These are phyloP conservation scores for Sclerotinia trifoliorum DNA, from an alignment of 2,329 filamentous ascomycete genomes.

Conservation along the genomic window DNA sequence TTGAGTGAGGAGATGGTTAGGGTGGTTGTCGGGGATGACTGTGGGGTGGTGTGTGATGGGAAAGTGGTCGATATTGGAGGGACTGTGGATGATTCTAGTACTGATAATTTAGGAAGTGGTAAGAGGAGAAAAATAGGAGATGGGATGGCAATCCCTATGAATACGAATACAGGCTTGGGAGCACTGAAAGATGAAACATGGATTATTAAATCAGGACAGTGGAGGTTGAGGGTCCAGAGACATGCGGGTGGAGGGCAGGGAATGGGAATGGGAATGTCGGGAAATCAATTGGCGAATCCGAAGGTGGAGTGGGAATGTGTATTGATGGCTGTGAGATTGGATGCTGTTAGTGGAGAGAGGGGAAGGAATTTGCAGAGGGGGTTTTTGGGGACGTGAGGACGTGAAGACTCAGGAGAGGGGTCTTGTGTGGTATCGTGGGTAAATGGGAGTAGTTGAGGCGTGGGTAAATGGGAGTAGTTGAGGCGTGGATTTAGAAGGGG, in stretches of 20 bases:
- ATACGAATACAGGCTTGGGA: not conserved
- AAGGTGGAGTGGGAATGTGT: conserved; percentile 65
- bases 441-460: no score
- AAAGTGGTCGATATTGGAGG: conserved; percentile 33
- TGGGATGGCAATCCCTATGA: not conserved
- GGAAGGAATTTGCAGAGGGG: conserved; percentile 62
- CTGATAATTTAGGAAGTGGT: conserved; percentile 11
- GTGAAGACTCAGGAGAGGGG: no score
- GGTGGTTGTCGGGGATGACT: conserved; percentile 59
- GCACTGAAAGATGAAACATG: conserved; percentile 44
- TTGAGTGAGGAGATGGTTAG: conserved; percentile 69
- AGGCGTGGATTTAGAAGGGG: no score
- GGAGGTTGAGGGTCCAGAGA: conserved; percentile 65
- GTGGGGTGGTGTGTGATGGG: conserved; percentile 60
- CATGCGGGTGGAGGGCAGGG: conserved; percentile 51
- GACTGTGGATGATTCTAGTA: not conserved
- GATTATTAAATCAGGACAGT: conserved; percentile 68
- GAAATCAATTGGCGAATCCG: conserved; percentile 38
- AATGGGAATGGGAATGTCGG: conserved; percentile 59
- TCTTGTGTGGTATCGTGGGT: no score
- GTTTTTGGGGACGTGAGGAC: conserved; percentile 52
- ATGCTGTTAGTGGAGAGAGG: conserved; percentile 65
- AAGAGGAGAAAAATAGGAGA: conserved; percentile 28
- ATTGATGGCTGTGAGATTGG: conserved; percentile 72
- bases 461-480: no score